phyloP scores from a whole-genome alignment of 148 eudicot genomes.

The Spergularia marina region DNA sequence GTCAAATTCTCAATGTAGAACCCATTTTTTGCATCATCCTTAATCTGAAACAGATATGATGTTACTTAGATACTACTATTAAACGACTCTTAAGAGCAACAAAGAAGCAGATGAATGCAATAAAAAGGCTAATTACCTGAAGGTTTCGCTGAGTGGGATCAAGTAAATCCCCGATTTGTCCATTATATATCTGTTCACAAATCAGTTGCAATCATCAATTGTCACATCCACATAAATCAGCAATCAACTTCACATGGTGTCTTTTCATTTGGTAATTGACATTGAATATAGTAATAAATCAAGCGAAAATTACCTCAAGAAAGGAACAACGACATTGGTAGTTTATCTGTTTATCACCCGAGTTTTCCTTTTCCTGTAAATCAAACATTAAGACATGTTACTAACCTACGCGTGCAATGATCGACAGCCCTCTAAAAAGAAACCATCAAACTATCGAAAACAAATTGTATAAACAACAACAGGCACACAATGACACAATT shows the following conservation, averaged over 20 bases:
- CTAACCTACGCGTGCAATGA: not conserved
- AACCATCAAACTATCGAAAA: not conserved
- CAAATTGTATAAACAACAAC: not conserved
- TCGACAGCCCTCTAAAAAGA: not conserved
- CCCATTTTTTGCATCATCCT: conserved; percentile 78
- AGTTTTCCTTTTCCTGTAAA: conserved; percentile 53
- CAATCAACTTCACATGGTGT: not conserved
- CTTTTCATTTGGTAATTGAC: not conserved
- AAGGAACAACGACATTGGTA: conserved; percentile 95
- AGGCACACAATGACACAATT: conserved; percentile 5
- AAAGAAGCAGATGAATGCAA: conserved; percentile 6
- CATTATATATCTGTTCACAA: conserved; percentile 62
- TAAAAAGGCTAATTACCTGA: conserved; percentile 44
- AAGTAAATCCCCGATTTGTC: conserved; percentile 84
- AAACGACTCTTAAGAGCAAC: conserved; percentile 1
- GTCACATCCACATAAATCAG: not conserved
- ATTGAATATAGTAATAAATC: not conserved
- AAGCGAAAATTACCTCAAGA: conserved; percentile 66
- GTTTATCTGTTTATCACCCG: conserved; percentile 63
- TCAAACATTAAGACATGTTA: conserved; percentile 10
- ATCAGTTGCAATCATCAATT: not conserved
- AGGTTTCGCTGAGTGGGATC: conserved; percentile 79
- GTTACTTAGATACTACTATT: not conserved
- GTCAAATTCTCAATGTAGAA: conserved; percentile 82
- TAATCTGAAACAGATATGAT: conserved; percentile 48